These are phyloP conservation scores for Baeospora myosura DNA, from an alignment of 1,284 basidiomycete genomes.

Conservation along the genomic window DNA sequence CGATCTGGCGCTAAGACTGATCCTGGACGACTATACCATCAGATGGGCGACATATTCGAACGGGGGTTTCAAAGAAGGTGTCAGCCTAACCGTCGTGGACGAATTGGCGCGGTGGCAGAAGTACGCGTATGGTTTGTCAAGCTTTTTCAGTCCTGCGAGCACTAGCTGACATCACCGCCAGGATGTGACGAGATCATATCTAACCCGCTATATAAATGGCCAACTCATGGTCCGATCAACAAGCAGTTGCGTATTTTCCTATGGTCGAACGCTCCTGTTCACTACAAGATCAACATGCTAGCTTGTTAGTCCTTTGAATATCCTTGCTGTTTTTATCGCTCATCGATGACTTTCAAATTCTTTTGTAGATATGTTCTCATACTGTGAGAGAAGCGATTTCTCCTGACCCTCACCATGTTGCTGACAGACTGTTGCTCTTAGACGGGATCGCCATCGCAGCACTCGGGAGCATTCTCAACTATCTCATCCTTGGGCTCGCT, in stretches of 20 bases:
- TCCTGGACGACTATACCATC: slow-evolving; percentile 63
- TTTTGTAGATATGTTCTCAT: too few relatives aligned
- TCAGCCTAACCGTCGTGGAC: slow-evolving; percentile 76
- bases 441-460: slow-evolving; percentile 70
- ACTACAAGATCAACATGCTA: slow-evolving; percentile 80
- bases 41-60: slow-evolving; percentile 82
- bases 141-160: slow-evolving; percentile 2
- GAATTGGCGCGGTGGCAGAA: slow-evolving; percentile 84
- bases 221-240: slow-evolving; percentile 66
- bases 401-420: too few relatives aligned
- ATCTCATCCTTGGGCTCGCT: slow-evolving; percentile 62
- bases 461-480: slow-evolving; percentile 62
- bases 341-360: slow-evolving; percentile 4
- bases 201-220: slow-evolving; percentile 71
- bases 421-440: slow-evolving; percentile 35
- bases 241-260: slow-evolving; percentile 68
- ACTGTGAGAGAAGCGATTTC: too few relatives aligned
- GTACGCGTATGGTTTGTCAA: slow-evolving; percentile 45
- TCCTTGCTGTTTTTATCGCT: slow-evolving; percentile 19
- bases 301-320: slow-evolving; percentile 82
- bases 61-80: slow-evolving; percentile 81
- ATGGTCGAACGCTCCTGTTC: slow-evolving; percentile 69
- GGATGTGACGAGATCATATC: slow-evolving; percentile 71
- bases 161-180: slow-evolving; percentile 12
- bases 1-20: slow-evolving; percentile 60